Base-by-base conservation (phyloP, 345 rosid genomes). In the Streptanthus diversifolius region DNA sequence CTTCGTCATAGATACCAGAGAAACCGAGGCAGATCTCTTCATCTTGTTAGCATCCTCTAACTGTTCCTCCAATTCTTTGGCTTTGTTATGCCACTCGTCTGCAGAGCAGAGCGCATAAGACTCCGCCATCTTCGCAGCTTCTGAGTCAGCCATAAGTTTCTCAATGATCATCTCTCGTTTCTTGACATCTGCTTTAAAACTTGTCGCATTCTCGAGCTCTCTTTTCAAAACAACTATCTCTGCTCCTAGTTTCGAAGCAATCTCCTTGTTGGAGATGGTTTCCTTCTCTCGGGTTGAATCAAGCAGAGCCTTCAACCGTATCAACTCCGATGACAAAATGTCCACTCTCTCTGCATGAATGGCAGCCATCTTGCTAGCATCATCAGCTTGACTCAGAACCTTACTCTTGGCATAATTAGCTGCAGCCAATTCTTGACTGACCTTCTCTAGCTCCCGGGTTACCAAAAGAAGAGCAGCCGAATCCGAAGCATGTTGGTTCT, bases 51-150 rank as follows among this genome's bases (percentile, higher is more conserved):
- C 93, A 82, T 85, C 88, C 44, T 78, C 83, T 8, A 80, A 66
- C 63, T 69, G 82, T 80, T 79, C 80, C 87, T 91, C 95, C 47
- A 88, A 84, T 73, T 86, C 89, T 25, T 74, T 82, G 0, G 79
- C 73, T 66, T 73, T 82, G 74, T 49, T 61, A 45, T 81, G 86
- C 89, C 87, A 91, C 74, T 95, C 93, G 56, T 83, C 88, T 12
- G 82, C 83, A 29, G 83, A 82, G 80, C 55, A 82, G 4, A 48
- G 78, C 2, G 95, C 95, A 81, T 88, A 95, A 68, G 93, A 82
- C 77, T 88, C 96, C 7, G 93, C 96, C 92, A 83, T 81, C 78
- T 82, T 87, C 4, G 88, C 88, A 60, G 96, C 95, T 81, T 88
- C 93, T 61, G 91, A 74, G 19, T 91, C 99, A 60, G 83, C 85